Base-by-base conservation (phyloP, 805 yeast genomes). In the Saturnispora mendoncae region DNA sequence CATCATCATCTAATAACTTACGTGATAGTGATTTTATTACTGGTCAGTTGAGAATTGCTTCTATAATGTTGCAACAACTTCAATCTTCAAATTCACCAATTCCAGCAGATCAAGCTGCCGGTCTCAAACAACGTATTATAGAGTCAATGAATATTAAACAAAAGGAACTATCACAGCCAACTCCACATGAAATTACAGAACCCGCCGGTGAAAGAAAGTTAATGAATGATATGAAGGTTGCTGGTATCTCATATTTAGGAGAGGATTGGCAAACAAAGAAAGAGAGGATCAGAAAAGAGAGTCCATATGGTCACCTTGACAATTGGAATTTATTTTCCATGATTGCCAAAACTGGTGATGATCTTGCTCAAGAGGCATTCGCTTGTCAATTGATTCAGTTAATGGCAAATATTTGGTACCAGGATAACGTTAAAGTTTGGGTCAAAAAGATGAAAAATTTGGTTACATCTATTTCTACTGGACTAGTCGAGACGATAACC, bases 271-370 rank as follows among this genome's bases (percentile, higher is more conserved):
- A 69, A 32, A 65, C 83, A 0, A 87, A 90, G 53, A 83, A 78
- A 53, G 80, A 75, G 44, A 68, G 97, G 48, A 88, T 92, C 33
- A 70, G 94, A 43, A 74, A 73, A 39, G 71, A 82, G 13, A 84
- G 95, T 38, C 74, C 77, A 7, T 87, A 68, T 55, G 98, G 98
- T 0, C 92, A 87, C 55, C 60, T 83, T 25, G 84, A 81, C 20
- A 84, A 86, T 57, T 92, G 98, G 98, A 97, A 92, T 47, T 60
- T 92, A 30, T 86, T 90, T 50, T 88, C 97, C 1, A 96, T 90
- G 2, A 92, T 92, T 56, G 95, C 94, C 10, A 92, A 92, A 56
- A 90, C 95, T 24, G 98, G 98, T 27, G 90, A 84, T 54, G 98
- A 92, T 62, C 61, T 92, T 39, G 83, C 95, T 19, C 98, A 92